Evolutionary conservation across 2,329 filamentous ascomycete genomes (phyloP).

Genomic region (Periconia macrospinosa): DNA sequence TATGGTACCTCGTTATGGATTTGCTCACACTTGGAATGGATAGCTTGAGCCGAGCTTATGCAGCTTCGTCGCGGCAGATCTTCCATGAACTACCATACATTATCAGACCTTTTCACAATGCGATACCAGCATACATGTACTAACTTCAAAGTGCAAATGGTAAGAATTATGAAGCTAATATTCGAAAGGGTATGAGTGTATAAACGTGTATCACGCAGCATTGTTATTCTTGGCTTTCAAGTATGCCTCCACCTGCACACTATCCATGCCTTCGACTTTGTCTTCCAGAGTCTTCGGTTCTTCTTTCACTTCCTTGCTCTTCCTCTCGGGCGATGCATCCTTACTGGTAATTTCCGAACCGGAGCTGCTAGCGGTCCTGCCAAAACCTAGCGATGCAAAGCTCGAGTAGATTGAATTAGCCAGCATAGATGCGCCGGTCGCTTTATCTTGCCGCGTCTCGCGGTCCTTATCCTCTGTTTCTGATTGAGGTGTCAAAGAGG

Average conservation of each 20-base stretch:
- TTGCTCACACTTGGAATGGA: too few species aligned
- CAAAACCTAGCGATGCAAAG: constrained; percentile 35
- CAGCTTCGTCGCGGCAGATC: too few species aligned
- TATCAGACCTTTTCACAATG: too few species aligned
- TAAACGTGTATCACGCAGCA: neutral
- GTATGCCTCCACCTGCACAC: constrained; percentile 23
- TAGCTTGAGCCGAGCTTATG: too few species aligned
- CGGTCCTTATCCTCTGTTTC: constrained; percentile 11
- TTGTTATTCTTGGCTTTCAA: constrained; percentile 10
- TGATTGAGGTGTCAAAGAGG: constrained; percentile 8
- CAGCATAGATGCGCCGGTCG: constrained; percentile 17
- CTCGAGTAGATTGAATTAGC: constrained; percentile 30
- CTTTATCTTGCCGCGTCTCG: constrained; percentile 5
- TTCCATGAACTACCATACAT: too few species aligned
- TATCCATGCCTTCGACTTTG: constrained; percentile 28
- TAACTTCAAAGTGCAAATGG: too few species aligned
- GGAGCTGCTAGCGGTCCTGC: constrained; percentile 33
- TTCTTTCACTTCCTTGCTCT: neutral
- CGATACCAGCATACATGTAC: too few species aligned
- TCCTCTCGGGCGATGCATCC: constrained; percentile 6
- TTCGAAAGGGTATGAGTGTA: neutral
- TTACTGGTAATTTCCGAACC: constrained; percentile 21
- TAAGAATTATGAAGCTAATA: too few species aligned
- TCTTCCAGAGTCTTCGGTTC: constrained; percentile 13
- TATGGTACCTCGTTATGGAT: too few species aligned